Evolutionary conservation across 2,329 filamentous ascomycete species (phyloP).

Genomic region (Diaporthe australafricana): DNA sequence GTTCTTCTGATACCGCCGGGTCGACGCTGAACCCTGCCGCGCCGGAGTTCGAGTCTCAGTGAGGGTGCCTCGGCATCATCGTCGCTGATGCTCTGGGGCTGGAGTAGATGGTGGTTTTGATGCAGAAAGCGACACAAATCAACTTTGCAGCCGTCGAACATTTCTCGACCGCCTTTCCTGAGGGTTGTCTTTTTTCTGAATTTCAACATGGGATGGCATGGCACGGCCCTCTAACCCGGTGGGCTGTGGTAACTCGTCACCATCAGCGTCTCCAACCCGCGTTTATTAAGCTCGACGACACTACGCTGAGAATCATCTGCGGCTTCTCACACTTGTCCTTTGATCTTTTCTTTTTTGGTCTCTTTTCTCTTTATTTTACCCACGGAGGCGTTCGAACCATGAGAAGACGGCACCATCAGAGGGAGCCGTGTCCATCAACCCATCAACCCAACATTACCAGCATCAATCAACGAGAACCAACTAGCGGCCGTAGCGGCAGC

Average conservation of each 20-base stretch:
- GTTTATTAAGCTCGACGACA: background rate
- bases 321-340: background rate
- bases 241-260: background rate
- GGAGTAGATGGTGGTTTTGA: background rate
- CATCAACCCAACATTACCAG: background rate
- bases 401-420: background rate
- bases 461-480: background rate
- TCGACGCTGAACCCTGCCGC: background rate
- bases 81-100: background rate
- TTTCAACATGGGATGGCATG: slow-evolving; percentile 1
- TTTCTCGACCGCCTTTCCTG: background rate
- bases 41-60: background rate
- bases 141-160: background rate
- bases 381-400: background rate
- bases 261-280: background rate
- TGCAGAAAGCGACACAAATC: background rate
- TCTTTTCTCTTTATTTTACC: too few species aligned
- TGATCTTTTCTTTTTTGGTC: background rate
- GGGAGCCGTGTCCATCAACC: background rate
- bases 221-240: background rate
- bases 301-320: background rate
- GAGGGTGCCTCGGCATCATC: background rate
- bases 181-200: background rate
- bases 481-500: background rate
- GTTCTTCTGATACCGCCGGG: background rate